phyloP scores from a whole-genome alignment of 768 basidiomycete species.

The Boletus tomentosulus region DNA sequence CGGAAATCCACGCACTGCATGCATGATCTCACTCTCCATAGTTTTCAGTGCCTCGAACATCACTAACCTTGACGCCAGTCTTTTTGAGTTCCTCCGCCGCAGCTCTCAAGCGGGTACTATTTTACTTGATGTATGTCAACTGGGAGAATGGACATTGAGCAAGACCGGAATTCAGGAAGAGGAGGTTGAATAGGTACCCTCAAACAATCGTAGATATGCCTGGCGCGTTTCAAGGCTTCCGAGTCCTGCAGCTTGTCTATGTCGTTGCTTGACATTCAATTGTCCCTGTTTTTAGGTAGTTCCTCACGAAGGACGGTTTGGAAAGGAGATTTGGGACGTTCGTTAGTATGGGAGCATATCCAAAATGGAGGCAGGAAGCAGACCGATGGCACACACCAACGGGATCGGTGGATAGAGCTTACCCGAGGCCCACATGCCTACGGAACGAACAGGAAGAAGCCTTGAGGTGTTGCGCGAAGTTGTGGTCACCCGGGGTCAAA shows the following conservation, averaged over 20 bases:
- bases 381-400: slow-evolving; percentile 11
- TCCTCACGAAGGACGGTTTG: slow-evolving; percentile 91
- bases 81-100: slow-evolving; percentile 92
- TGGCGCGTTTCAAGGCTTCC: slow-evolving; percentile 89
- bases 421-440: no score
- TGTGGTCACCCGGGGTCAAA: no score
- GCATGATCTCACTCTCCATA: slow-evolving; percentile 90
- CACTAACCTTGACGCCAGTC: slow-evolving; percentile 85
- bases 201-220: slow-evolving; percentile 89
- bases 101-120: slow-evolving; percentile 83
- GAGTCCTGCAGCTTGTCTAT: slow-evolving; percentile 97
- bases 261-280: slow-evolving; percentile 94
- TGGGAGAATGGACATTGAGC: slow-evolving; percentile 31
- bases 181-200: slow-evolving; percentile 54
- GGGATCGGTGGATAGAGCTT: no score
- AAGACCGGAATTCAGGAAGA: slow-evolving; percentile 14
- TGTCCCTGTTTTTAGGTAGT: slow-evolving; percentile 89
- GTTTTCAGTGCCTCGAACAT: slow-evolving; percentile 87
- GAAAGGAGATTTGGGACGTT: slow-evolving; percentile 87
- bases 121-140: slow-evolving; percentile 94
- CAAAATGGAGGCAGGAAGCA: slow-evolving; percentile 28
- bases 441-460: no score
- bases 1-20: slow-evolving; percentile 53
- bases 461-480: no score
- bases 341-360: slow-evolving; percentile 36